Base-by-base conservation (phyloP, 1,139 yeast genomes). In the Debaryomyces udenii region DNA sequence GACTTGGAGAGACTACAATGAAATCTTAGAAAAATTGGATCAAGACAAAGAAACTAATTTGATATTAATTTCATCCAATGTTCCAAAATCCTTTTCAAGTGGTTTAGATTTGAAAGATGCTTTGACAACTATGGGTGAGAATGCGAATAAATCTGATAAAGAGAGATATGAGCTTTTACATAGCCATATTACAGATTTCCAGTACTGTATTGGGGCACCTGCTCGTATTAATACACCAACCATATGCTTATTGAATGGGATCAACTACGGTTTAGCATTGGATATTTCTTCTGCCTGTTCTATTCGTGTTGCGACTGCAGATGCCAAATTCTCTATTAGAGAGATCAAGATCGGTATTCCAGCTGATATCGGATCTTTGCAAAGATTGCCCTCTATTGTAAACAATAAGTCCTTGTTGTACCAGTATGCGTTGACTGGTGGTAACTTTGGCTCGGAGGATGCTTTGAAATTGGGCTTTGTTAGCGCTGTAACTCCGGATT, bases 361-460 rank as follows among this genome's bases (percentile, higher is more conserved):
- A 23, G 91, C 95, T 2, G 95, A 86, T 57, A 84, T 86, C 51
- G 95, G 95, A 9, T 74, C 87, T 1, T 68, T 86, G 47, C 93
- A 86, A 62, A 72, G 94, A 56, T 56, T 85, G 44, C 86, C 89
- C 4, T 57, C 60, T 18, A 42, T 82, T 2, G 75, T 76, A 18
- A 77, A 76, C 40, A 84, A 83, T 58, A 64, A 69, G 27, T 81
- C 89, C 9, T 71, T 79, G 67, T 62, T 84, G 49, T 74, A 76
- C 57, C 86, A 84, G 49, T 64, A 80, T 42, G 80, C 86, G 2
- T 72, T 81, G 50, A 81, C 90, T 1, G 94, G 86, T 6, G 76
- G 77, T 32, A 60, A 64, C 22, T 85, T 83, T 46, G 62, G 64
- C 16, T 75, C 80, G 3, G 65, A 70, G n/a, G 84, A 80, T 45